Conservation (phyloP, 2,329 filamentous ascomycete species). For the Lecanicillium sp. region DNA sequence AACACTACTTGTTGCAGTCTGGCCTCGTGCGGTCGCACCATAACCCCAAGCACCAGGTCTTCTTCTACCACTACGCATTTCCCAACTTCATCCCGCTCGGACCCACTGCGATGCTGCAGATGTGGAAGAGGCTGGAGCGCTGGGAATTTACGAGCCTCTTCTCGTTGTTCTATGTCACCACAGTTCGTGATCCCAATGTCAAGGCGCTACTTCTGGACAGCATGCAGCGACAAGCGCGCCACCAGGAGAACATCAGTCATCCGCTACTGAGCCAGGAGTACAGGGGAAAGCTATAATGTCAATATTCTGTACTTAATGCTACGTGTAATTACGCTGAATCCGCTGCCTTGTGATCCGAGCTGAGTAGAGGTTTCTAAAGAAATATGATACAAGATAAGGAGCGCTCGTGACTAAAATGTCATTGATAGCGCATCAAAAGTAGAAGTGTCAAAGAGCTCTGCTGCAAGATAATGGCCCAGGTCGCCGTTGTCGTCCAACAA, state of each 20-base stretch:
- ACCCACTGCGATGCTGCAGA: conserved; percentile 10
- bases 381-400: neutral
- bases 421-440: conserved; percentile 2
- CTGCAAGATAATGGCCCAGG: conserved; percentile 7
- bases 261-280: neutral
- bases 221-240: conserved; percentile 10
- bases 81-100: conserved; percentile 13
- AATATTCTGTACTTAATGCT: neutral
- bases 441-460: conserved; percentile 6
- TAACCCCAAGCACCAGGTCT: conserved; percentile 3
- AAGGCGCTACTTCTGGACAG: conserved; percentile 8
- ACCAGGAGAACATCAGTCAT: conserved; percentile 10
- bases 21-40: conserved; percentile 11
- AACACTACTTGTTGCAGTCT: neutral
- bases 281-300: neutral
- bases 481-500: conserved; percentile 6
- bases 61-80: conserved; percentile 14
- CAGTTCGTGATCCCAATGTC: conserved; percentile 9
- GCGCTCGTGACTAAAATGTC: neutral
- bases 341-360: no score
- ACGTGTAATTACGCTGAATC: neutral
- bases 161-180: conserved; percentile 10
- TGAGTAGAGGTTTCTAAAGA: no score
- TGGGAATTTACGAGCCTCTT: conserved; percentile 7
- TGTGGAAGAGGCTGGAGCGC: conserved; percentile 9